These are phyloP conservation scores for Fusarium udum DNA, from an alignment of 2,329 filamentous ascomycete genomes.

Conservation along the genomic window DNA sequence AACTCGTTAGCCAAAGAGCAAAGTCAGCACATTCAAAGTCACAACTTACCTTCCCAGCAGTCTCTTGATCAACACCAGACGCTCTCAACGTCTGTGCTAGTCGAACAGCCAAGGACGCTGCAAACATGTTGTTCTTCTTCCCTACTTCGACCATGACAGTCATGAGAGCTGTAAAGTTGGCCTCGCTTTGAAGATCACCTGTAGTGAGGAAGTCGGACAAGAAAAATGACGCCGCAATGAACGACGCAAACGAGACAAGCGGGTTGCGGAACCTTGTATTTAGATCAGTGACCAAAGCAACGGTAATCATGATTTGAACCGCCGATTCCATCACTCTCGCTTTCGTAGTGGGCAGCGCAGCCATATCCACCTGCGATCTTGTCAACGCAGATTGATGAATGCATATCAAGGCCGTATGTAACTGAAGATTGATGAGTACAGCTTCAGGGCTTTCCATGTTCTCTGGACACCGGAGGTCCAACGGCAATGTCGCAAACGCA, in stretches of 20 bases:
- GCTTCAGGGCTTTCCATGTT: conserved; percentile 23
- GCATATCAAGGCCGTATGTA: conserved; percentile 28
- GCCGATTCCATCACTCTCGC: conserved; percentile 15
- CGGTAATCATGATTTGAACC: conserved; percentile 28
- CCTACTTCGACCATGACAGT: conserved; percentile 64
- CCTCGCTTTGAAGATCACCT: conserved; percentile 11
- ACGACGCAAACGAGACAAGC: conserved; percentile 14
- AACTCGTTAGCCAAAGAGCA: neutral
- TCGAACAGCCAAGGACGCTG: conserved; percentile 64
- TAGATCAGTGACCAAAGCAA: conserved; percentile 24
- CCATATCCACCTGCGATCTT: conserved; percentile 21
- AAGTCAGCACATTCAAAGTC: accelerated
- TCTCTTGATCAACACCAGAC: conserved; percentile 13
- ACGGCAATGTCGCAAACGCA: conserved; percentile 16
- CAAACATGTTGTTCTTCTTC: conserved; percentile 27
- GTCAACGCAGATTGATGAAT: conserved; percentile 14
- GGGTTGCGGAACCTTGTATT: conserved; percentile 22
- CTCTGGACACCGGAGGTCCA: conserved; percentile 22
- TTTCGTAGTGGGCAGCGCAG: conserved; percentile 4
- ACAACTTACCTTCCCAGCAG: conserved; percentile 16
- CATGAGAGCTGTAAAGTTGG: conserved; percentile 73
- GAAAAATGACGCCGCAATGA: conserved; percentile 28
- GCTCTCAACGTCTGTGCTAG: conserved; percentile 72
- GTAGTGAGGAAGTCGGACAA: conserved; percentile 2
- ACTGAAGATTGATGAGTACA: conserved; percentile 28